Conservation (phyloP, 371 early-diverging fungal genomes). For the Mucor circinelloides region DNA sequence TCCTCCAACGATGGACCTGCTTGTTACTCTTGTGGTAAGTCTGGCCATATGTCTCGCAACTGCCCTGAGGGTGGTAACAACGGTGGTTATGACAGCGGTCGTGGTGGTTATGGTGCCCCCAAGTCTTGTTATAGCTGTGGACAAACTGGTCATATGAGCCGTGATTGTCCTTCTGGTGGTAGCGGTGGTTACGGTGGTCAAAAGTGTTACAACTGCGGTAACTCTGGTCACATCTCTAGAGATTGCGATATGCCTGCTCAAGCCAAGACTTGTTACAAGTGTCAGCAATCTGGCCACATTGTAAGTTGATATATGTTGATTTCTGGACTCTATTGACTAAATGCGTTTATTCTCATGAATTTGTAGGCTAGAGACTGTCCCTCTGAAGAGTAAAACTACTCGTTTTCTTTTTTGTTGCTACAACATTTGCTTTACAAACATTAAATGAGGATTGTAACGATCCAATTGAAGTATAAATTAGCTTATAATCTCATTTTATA, state of each 20-base stretch:
- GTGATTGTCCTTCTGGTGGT: constrained; percentile 37
- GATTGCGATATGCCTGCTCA: constrained; percentile 49
- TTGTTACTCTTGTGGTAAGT: constrained; percentile 62
- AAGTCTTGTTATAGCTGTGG: constrained; percentile 62
- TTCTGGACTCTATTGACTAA: constrained; percentile 14
- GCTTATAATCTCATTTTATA: not conserved
- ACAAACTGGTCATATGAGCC: constrained; percentile 53
- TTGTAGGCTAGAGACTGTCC: constrained; percentile 38
- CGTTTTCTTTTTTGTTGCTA: not conserved
- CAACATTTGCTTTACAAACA: not conserved
- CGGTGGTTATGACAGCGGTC: constrained; percentile 13
- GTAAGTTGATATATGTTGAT: constrained; percentile 12
- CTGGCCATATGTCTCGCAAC: constrained; percentile 66
- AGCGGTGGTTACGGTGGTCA: constrained; percentile 17
- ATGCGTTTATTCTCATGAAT: not conserved
- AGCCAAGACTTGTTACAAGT: constrained; percentile 67
- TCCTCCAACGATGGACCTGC: constrained; percentile 47
- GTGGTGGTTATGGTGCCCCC: constrained; percentile 24
- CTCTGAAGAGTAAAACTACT: constrained; percentile 14
- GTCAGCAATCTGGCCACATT: constrained; percentile 43
- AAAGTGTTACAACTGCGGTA: constrained; percentile 76
- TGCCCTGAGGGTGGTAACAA: constrained; percentile 51
- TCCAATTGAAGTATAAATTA: not conserved
- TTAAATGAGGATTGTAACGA: not conserved
- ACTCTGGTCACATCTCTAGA: constrained; percentile 52